phyloP scores from a whole-genome alignment of 176 grass and related monocot species.

The Poa pratensis region DNA sequence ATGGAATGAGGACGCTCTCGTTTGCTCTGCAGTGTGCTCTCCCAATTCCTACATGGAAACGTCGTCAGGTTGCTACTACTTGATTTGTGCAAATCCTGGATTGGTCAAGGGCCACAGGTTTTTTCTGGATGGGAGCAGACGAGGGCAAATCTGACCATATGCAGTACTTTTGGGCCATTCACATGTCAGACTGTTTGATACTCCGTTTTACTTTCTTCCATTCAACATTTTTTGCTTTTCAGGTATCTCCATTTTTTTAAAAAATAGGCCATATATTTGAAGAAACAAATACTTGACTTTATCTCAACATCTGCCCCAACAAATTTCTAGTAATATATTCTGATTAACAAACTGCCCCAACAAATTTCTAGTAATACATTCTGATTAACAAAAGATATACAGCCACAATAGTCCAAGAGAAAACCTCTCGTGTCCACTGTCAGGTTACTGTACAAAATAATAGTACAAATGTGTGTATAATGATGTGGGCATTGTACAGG shows the following conservation, averaged over 20 bases:
- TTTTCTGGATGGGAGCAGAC: constrained; percentile 33
- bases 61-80: not conserved
- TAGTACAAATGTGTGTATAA: constrained; percentile 46
- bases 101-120: constrained; percentile 36
- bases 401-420: constrained; percentile 13
- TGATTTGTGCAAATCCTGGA: constrained; percentile 32
- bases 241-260: not conserved
- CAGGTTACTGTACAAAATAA: constrained; percentile 57
- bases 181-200: not conserved
- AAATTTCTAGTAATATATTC: constrained; percentile 4
- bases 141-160: not conserved
- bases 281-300: not conserved
- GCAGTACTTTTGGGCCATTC: not conserved
- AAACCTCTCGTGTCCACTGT: constrained; percentile 11
- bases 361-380: constrained; percentile 4
- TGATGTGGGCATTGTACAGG: not conserved
- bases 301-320: not conserved
- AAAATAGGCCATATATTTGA: not conserved
- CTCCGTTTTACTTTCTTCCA: not conserved
- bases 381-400: constrained; percentile 24
- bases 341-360: not conserved
- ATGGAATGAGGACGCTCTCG: not conserved
- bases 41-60: not conserved
- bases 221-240: not conserved
- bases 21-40: not conserved